phyloP scores from a whole-genome alignment of 805 yeast species.

The Kodamaea kaohsiungensis region DNA sequence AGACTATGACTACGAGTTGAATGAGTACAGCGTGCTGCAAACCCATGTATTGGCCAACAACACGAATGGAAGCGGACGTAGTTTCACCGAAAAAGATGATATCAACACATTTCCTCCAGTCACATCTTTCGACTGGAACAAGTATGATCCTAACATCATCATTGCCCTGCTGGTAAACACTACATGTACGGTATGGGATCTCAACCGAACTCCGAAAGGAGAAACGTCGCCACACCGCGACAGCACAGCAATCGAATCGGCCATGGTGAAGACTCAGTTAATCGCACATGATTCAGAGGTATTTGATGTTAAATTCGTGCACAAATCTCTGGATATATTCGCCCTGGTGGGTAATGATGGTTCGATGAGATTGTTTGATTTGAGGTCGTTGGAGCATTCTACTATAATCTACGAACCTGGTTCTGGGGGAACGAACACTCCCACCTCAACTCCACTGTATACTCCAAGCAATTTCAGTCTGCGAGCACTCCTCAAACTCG shows the following conservation, averaged over 20 bases:
- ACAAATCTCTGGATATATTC: constrained; percentile 73
- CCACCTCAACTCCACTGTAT: constrained; percentile 5
- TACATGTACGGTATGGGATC: constrained; percentile 96
- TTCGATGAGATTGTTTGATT: constrained; percentile 86
- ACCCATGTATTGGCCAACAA: constrained; percentile 43
- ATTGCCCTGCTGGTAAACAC: constrained; percentile 92
- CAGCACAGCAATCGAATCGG: constrained; percentile 38
- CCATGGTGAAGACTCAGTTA: constrained; percentile 82
- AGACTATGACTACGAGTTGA: constrained; percentile 46
- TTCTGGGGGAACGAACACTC: not conserved
- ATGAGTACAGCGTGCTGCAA: constrained; percentile 38
- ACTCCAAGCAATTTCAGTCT: constrained; percentile 21
- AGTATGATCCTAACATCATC: constrained; percentile 62
- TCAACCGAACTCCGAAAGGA: constrained; percentile 36
- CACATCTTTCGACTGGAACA: constrained; percentile 93
- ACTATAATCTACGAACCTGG: constrained; percentile 90
- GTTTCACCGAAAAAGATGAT: constrained; percentile 44
- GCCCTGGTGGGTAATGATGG: constrained; percentile 97
- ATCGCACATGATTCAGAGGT: constrained; percentile 97
- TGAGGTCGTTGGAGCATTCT: constrained; percentile 86
- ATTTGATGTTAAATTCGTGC: constrained; percentile 83
- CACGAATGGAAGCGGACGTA: constrained; percentile 22
- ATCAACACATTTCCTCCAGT: constrained; percentile 74
- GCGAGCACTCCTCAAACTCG: constrained; percentile 70
- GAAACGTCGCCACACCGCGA: constrained; percentile 1